Evolutionary conservation across 1,284 basidiomycete genomes (phyloP).

Genomic region (Stereum hirsutum): DNA sequence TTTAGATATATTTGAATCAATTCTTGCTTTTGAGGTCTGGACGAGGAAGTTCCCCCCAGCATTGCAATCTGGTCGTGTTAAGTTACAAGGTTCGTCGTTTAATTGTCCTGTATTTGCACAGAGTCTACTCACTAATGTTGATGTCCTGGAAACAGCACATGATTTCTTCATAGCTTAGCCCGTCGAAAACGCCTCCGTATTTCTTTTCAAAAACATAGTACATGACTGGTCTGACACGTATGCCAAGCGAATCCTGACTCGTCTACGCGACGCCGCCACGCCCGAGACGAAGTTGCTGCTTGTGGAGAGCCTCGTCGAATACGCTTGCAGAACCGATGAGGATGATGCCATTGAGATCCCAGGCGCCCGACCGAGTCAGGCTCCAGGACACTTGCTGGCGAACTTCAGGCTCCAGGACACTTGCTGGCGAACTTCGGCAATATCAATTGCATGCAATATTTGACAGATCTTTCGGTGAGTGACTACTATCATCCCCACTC

Average conservation of each 20-base stretch:
- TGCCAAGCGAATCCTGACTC: background rate
- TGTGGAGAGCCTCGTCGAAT: conserved; percentile 1
- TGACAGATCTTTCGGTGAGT: background rate
- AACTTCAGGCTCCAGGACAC: background rate
- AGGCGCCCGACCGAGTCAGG: background rate
- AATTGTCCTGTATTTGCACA: no score
- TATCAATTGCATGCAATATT: background rate
- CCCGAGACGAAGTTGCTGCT: background rate
- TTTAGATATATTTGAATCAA: no score
- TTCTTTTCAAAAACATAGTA: conserved; percentile 20
- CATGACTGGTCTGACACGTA: conserved; percentile 25
- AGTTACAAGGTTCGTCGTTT: conserved; percentile 11
- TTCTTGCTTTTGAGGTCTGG: conserved; percentile 27
- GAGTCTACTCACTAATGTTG: no score
- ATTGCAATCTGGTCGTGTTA: conserved; percentile 15
- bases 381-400: background rate
- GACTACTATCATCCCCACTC: no score
- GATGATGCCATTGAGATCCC: background rate
- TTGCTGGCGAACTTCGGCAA: conserved; percentile 1
- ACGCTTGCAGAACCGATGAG: background rate
- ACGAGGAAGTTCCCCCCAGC: conserved; percentile 17
- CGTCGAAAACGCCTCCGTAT: conserved; percentile 18
- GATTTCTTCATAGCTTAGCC: conserved; percentile 25
- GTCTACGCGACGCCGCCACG: conserved; percentile 1
- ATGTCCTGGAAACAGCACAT: conserved; percentile 16